A percentile compares a stretch with the other conserved stretches of the same genome.
phyloP scores from a whole-genome alignment of 2,329 filamentous ascomycete genomes.

The Diaporthe destruens region DNA sequence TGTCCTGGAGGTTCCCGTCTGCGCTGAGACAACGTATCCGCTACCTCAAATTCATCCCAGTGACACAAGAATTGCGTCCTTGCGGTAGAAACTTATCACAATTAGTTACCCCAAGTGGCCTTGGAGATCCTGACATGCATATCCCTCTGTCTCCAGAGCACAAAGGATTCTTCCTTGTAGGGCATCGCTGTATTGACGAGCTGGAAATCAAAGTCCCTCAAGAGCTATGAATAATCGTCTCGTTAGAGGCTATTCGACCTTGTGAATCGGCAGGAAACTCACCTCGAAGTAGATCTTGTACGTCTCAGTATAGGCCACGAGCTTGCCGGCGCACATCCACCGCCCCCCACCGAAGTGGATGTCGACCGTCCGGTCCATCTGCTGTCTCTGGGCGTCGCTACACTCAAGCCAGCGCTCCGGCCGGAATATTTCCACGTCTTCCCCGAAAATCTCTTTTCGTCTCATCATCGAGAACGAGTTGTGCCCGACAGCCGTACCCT shows the following conservation, averaged over 20 bases:
- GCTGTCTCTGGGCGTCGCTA: slow-evolving; percentile 51
- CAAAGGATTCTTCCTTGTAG: background rate
- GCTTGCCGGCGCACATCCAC: slow-evolving; percentile 57
- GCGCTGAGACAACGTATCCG: background rate
- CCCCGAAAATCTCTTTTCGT: slow-evolving; percentile 51
- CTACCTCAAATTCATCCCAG: background rate
- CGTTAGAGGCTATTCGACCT: too few relatives aligned
- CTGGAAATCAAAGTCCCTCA: slow-evolving; percentile 25
- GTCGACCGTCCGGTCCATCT: slow-evolving; percentile 52
- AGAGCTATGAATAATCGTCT: background rate
- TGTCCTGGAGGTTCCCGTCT: background rate
- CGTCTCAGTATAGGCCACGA: slow-evolving; percentile 58
- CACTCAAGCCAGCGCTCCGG: slow-evolving; percentile 70
- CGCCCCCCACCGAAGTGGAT: slow-evolving; percentile 56
- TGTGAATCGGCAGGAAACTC: background rate
- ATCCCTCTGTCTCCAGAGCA: slow-evolving; percentile 17
- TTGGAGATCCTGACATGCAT: slow-evolving; percentile 13
- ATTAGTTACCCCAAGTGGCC: background rate
- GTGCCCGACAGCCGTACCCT: slow-evolving; percentile 29
- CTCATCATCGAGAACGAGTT: slow-evolving; percentile 32
- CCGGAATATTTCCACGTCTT: slow-evolving; percentile 68
- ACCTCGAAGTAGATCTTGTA: slow-evolving; percentile 23
- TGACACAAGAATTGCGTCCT: background rate
- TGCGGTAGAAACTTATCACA: too few relatives aligned
- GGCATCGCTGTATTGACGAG: slow-evolving; percentile 5